Base-by-base conservation (phyloP, 192 early-diverging fungal species). In the Umbelopsis isabellina region DNA sequence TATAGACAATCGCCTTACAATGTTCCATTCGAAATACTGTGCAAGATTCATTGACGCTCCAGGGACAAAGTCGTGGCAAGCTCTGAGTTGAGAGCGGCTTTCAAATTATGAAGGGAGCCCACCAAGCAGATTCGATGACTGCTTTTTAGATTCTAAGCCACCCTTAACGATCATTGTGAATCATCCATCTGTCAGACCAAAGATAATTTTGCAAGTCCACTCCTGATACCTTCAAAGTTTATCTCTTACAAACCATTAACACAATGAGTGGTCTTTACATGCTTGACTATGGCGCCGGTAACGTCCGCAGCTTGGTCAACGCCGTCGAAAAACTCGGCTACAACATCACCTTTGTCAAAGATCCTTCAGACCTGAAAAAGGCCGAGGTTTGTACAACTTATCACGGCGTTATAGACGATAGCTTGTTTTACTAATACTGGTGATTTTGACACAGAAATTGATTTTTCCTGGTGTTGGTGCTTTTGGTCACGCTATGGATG, bases 231-330 rank as follows among this genome's bases (percentile, higher is more conserved):
- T 2, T 33, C 25, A 35, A 35, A 33, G 48, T 16, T 20, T 21
- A 49, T 21, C 20, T 61, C 21, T 46, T 44, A 37, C 9, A 20
- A 15, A 25, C 16, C 30, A 74, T 41, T 9, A 10, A 41, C 37
- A 18, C 27, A 48, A 88, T 88, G 86, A 65, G 75, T 25, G 84
- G 83, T 46, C 76, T 87, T 71, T 95, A 90, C 78, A 85, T 99
- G 35, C 87, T 99, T 47, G 98, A 99, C 86, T 99, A 99, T 84
- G 98, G 98, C 23, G 98, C 98, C n/a, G 98, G 98, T 30, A 99
- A 99, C 80, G 96, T 99, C 52, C 94, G 96, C 61, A 95, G 93
- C 67, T 84, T 99, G 65, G 86, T 96, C 65, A 99, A 99, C 69
- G 97, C 97, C 1, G 92, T 99, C 53, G 84, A 91, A 67, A 81